Evolutionary conservation across 2,329 filamentous ascomycete species (phyloP).

Genomic region (Fulvia fulva): DNA sequence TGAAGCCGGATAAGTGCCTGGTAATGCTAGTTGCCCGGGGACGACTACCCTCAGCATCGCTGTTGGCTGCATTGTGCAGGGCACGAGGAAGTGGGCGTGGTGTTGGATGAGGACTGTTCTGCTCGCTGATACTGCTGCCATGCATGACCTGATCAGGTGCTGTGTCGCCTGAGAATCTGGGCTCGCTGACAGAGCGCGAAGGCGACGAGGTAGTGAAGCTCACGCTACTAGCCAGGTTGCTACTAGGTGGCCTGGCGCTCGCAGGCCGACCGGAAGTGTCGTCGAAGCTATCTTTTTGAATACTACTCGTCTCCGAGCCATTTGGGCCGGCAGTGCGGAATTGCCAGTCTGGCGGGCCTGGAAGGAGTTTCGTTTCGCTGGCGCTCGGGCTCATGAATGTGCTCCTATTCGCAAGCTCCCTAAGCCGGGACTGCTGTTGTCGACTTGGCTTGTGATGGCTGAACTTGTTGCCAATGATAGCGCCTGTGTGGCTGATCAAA

Average conservation of each 20-base stretch:
- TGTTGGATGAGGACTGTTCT: constrained; percentile 5
- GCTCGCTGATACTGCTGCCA: neutral
- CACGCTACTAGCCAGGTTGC: constrained; percentile 25
- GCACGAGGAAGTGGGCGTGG: constrained; percentile 1
- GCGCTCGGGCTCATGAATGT: constrained; percentile 50
- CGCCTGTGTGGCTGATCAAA: constrained; percentile 89
- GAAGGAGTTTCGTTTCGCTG: constrained; percentile 3
- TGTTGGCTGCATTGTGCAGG: neutral
- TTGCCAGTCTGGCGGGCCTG: constrained; percentile 18
- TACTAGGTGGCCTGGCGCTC: constrained; percentile 27
- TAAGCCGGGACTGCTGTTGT: constrained; percentile 71
- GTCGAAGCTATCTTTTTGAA: constrained; percentile 17
- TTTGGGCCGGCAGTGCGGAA: constrained; percentile 7
- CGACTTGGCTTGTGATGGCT: constrained; percentile 79
- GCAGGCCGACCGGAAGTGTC: constrained; percentile 27
- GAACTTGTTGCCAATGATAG: constrained; percentile 97
- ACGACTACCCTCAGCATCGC: constrained; percentile 11
- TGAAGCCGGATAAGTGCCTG: constrained; percentile 30
- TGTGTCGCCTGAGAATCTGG: constrained; percentile 8
- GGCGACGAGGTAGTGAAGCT: constrained; percentile 17
- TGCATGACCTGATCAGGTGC: neutral
- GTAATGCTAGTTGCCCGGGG: constrained; percentile 27
- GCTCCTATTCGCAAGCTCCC: constrained; percentile 78
- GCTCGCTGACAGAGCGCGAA: constrained; percentile 19
- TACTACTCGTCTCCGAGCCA: constrained; percentile 27